Evolutionary conservation across 208 protist genomes (phyloP), one percentile per base, ranked within the genome.

Genomic region (Wallacemonas sp.): DNA sequence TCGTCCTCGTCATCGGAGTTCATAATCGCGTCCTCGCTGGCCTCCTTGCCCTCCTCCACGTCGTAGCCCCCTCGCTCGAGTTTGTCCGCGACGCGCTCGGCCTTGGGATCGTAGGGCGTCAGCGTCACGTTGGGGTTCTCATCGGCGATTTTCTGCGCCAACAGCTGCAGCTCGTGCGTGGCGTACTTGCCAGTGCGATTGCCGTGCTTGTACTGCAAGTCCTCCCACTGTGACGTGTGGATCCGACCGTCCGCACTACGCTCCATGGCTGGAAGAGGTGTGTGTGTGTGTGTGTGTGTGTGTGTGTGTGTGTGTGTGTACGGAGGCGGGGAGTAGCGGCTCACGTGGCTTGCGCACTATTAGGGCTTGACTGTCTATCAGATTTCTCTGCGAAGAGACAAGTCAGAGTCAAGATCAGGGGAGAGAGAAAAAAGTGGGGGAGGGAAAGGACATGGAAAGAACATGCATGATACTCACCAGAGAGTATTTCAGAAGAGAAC

Each of bases 171-270:
- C 63, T 95, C 89, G 55, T 93, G 81, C 3, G 83, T 91, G 12
- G 80, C 73, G 65, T 97, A 97, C 69, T 91, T 88, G 1, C 88
- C 92, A 2, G 93, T 85, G 14, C 80, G 77, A 65, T 97, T 97
- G 55, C 92, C 92, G 34, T 88, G 83, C 44, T 88, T 85, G 79
- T 95, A 97, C 70, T 97, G 92, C 44, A 95, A 68, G 65, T 97
- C 92, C 68, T 97, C 92, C 90, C 92, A 97, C 76, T 97, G 87
- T 11, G 89, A 94, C 2, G 92, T 97, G 47, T 74, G 85, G 34
- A 97, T 92, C 23, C 85, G 85, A 21, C 82, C 65, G 63, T 94
- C 81, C 0, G 92, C 92, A 9, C 70, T 81, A 12, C 92, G 80
- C 72, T 97, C 87, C 79, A 94, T 90, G 49, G 66, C 23, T 12